phyloP scores from a whole-genome alignment of 176 grass and related monocot species.

The Carex pumila region DNA sequence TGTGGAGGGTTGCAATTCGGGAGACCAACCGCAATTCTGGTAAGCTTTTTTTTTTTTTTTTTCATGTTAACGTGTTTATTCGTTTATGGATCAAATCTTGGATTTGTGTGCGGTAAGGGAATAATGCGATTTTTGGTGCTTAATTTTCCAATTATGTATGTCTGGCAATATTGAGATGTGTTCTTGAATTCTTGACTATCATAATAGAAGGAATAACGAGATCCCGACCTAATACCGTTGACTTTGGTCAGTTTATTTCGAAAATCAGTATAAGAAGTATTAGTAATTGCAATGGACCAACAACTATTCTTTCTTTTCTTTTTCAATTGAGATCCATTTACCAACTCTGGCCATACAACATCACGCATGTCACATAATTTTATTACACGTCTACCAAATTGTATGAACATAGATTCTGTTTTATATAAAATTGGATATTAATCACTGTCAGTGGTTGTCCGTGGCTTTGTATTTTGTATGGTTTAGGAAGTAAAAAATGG shows the following conservation, averaged over 20 bases:
- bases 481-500: not conserved
- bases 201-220: not conserved
- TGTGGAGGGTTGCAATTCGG: slow-evolving; percentile 26
- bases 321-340: too few species aligned
- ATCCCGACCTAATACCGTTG: not conserved
- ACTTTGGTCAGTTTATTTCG: not conserved
- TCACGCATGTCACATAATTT: not conserved
- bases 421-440: not conserved
- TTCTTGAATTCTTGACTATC: slow-evolving; percentile 1
- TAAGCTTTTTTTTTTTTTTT: not conserved
- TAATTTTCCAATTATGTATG: not conserved
- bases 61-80: not conserved
- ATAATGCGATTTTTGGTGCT: not conserved
- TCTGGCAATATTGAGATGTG: not conserved
- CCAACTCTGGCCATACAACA: not conserved
- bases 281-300: not conserved
- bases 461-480: not conserved
- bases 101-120: not conserved
- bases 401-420: not conserved
- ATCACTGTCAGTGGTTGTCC: not conserved
- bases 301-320: not conserved
- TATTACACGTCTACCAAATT: not conserved
- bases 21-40: not conserved
- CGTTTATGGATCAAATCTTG: not conserved
- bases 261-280: not conserved